These are phyloP conservation scores for Pseudognaphalium luteoalbum DNA, from an alignment of 129 eudicot genomes.

Conservation along the genomic window DNA sequence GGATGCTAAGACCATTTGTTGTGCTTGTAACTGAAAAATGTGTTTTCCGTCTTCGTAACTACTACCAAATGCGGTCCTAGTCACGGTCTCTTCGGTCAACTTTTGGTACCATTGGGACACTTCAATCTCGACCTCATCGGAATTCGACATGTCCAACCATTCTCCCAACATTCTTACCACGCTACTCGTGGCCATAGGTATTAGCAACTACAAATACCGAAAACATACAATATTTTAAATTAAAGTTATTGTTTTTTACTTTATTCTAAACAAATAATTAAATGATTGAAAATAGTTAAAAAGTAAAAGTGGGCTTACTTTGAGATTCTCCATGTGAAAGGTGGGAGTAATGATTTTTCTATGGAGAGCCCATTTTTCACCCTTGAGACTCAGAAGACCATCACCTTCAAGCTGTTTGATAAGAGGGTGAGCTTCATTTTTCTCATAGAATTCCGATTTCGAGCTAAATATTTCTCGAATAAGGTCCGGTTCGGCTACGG, in stretches of 20 bases:
- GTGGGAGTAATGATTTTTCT: conserved; percentile 91
- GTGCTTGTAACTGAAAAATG: conserved; percentile 70
- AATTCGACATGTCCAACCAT: conserved; percentile 58
- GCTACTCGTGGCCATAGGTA: conserved; percentile 67
- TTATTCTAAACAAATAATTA: neutral
- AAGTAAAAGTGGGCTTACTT: conserved; percentile 48
- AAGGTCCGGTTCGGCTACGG: conserved; percentile 83
- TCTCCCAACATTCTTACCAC: conserved; percentile 64
- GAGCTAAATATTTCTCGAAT: conserved; percentile 72
- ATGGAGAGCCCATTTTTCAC: conserved; percentile 97
- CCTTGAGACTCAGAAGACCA: conserved; percentile 87
- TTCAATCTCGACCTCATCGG: conserved; percentile 65
- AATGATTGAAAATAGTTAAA: conserved; percentile 19
- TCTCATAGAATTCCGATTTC: conserved; percentile 77
- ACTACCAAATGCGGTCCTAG: conserved; percentile 68
- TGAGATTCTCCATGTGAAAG: conserved; percentile 94
- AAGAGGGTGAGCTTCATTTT: conserved; percentile 78
- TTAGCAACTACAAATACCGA: conserved; percentile 48
- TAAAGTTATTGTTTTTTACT: conserved; percentile 2
- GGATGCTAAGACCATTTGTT: conserved; percentile 77
- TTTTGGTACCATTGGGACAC: conserved; percentile 75
- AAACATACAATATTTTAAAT: conserved; percentile 8
- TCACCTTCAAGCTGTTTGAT: conserved; percentile 90
- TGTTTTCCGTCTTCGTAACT: conserved; percentile 84
- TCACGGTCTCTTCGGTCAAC: conserved; percentile 75